Evolutionary conservation across 2,329 filamentous ascomycete genomes (phyloP), one percentile per base, ranked within the genome.

Genomic region (Calonectria pseudoreteaudii): DNA sequence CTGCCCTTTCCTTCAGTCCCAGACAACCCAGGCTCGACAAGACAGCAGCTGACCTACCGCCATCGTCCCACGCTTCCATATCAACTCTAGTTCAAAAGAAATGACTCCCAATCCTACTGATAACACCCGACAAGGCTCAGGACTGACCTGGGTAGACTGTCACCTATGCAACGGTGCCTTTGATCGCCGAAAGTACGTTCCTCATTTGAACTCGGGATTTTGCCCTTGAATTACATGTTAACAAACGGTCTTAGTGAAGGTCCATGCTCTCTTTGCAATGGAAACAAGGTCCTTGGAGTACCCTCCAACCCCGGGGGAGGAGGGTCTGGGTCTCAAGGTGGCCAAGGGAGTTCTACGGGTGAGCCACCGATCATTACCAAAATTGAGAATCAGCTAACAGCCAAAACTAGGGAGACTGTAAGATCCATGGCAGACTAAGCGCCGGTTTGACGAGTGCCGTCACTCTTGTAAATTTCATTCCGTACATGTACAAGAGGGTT

Each of bases 121-220:
- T 23, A 47, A 23, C 44, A 47, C 20, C 10, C 20, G 44, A 47
- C 20, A 47, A 6, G 18, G n/a, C 44, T 47, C 44, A 23, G 44
- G 44, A 47, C 23, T 47, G n/a, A 47, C 44, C 44, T 47, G 44
- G 44, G 20, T 79, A 75, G 78, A 79, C 80, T 58, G 44, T 20
- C 23, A 80, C 78, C 11, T 80, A 20, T 80, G 78, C 70, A 74
- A 71, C 18, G 78, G 78, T 20, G 80, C 78, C 4, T 80, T 80
- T 41, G 74, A 77, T 30, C 76, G 78, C 16, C 60, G 66, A 41
- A 71, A 69, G 78, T 80, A 64, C 23, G 78, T 74, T 31, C 50
- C 30, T 14, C 8, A 49, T 23, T n/a, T 34, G 8, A 49, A 31
- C 13, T 7, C 47, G 18, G 31, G 7, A 16, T 14, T 64, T 41